phyloP scores from a whole-genome alignment of 176 grass and related monocot species.

The Typha latifolia region DNA sequence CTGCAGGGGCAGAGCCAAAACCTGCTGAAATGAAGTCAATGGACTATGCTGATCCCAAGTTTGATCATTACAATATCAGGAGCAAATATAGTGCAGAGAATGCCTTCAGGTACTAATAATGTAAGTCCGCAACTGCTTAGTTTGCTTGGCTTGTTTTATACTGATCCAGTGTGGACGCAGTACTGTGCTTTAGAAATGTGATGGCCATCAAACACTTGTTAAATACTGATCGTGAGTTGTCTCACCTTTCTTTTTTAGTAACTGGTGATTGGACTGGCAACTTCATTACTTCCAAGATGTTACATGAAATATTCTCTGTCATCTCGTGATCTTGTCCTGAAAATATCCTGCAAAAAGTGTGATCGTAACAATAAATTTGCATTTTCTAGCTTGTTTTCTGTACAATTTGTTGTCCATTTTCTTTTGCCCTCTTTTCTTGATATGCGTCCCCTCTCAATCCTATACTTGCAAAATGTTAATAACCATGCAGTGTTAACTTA shows the following conservation, averaged over 20 bases:
- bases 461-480: too few species aligned
- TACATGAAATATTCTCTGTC: too few species aligned
- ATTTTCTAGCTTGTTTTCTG: too few species aligned
- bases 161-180: not conserved
- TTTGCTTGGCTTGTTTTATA: not conserved
- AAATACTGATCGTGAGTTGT: not conserved
- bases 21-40: conserved; percentile 27
- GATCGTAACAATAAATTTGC: too few species aligned
- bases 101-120: conserved; percentile 59
- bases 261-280: not conserved
- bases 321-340: too few species aligned
- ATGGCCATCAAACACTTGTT: not conserved
- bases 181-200: not conserved
- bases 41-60: conserved; percentile 51
- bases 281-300: too few species aligned
- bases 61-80: conserved; percentile 65
- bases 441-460: too few species aligned
- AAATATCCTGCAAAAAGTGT: too few species aligned
- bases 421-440: too few species aligned
- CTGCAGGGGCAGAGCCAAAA: conserved; percentile 37
- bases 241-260: not conserved
- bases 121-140: not conserved
- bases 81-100: conserved; percentile 60
- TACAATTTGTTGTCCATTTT: too few species aligned
- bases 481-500: too few species aligned